These are phyloP conservation scores for Starmerella geochares DNA, from an alignment of 805 yeast species.

Conservation along the genomic window DNA sequence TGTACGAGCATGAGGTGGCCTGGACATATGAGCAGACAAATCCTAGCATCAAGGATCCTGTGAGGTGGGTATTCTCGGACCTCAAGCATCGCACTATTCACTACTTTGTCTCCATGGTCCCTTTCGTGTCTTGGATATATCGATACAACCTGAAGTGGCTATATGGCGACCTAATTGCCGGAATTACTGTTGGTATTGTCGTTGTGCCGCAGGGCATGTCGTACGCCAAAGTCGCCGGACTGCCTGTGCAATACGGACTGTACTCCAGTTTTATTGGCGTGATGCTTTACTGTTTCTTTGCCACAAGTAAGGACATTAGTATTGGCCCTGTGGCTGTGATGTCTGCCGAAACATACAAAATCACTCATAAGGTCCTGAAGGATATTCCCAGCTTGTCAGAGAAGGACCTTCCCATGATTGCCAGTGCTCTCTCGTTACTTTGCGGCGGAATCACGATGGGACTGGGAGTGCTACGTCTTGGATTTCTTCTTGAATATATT, in stretches of 20 bases:
- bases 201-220: slow-evolving; percentile 95
- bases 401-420: slow-evolving; percentile 57
- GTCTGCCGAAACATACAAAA: slow-evolving; percentile 77
- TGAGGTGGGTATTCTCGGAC: slow-evolving; percentile 17
- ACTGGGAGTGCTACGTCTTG: slow-evolving; percentile 70
- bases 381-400: slow-evolving; percentile 36
- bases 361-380: slow-evolving; percentile 52
- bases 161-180: slow-evolving; percentile 76
- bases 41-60: slow-evolving; percentile 19
- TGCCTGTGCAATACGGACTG: slow-evolving; percentile 74
- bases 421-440: slow-evolving; percentile 64
- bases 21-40: slow-evolving; percentile 18
- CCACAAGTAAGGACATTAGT: slow-evolving; percentile 89
- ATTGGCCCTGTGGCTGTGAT: slow-evolving; percentile 97
- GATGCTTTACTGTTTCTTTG: slow-evolving; percentile 76
- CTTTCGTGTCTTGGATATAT: slow-evolving; percentile 72
- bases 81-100: slow-evolving; percentile 25
- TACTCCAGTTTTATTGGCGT: slow-evolving; percentile 91
- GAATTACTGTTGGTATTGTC: slow-evolving; percentile 86
- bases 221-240: slow-evolving; percentile 75
- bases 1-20: slow-evolving; percentile 5
- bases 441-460: slow-evolving; percentile 82
- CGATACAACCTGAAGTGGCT: slow-evolving; percentile 76
- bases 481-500: slow-evolving; percentile 79
- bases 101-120: slow-evolving; percentile 61